Conservation (phyloP, 768 basidiomycete species). For the Glaciozyma martinii region DNA sequence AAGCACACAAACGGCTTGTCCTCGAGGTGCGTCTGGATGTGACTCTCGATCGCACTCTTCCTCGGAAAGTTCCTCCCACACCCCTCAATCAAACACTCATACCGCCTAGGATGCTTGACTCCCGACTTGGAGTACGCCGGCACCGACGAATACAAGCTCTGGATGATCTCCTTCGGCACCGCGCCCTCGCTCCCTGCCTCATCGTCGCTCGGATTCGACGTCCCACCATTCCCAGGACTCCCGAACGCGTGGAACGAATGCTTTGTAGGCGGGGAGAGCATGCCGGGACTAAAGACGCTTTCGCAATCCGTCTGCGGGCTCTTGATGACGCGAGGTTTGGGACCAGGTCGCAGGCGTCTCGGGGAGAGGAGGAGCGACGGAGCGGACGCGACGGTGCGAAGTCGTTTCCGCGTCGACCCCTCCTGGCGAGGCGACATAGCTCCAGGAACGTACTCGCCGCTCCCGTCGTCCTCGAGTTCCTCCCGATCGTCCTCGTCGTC, state of each 20-base stretch:
- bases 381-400: constrained; percentile 28
- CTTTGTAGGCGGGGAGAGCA: constrained; percentile 24
- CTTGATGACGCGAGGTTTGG: constrained; percentile 38
- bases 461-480: constrained; percentile 2
- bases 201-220: constrained; percentile 11
- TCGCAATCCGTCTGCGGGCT: constrained; percentile 35
- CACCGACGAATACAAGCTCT: constrained; percentile 38
- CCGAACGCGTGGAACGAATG: constrained; percentile 16
- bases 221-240: constrained; percentile 15
- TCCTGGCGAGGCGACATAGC: constrained; percentile 20
- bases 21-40: constrained; percentile 45
- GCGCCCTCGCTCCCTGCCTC: constrained; percentile 10
- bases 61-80: constrained; percentile 36
- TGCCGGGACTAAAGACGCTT: constrained; percentile 25
- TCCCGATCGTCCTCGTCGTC: constrained; percentile 6
- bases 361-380: constrained; percentile 14
- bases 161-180: constrained; percentile 35
- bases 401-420: constrained; percentile 27
- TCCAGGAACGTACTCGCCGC: not conserved
- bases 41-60: constrained; percentile 42
- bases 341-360: constrained; percentile 38
- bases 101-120: constrained; percentile 29
- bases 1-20: constrained; percentile 44
- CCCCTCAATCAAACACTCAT: constrained; percentile 36
- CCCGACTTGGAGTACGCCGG: constrained; percentile 20